Base-by-base conservation (phyloP, 78 protist species). In the Parvularia atlantis region DNA sequence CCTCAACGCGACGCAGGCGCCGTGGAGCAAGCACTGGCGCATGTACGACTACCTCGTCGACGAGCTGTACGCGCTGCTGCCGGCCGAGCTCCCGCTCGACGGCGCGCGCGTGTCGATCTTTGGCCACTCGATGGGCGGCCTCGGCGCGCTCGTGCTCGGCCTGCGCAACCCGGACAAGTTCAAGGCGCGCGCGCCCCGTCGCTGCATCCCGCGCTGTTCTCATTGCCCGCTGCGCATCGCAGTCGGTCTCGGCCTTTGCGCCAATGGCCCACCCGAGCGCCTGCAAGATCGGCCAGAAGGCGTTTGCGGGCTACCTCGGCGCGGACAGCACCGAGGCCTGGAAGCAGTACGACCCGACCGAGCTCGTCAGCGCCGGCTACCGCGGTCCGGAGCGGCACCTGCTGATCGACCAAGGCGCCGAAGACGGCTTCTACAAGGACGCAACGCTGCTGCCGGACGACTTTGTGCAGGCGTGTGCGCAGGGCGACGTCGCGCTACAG, bases 41-140 rank as follows among this genome's bases (percentile, higher is more conserved):
- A 91, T 93, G 97, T 83, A 81, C 72, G 11, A 69, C 30, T 93
- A 91, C 88, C 57, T 93, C 57, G 77, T 69, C 24, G 46, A 73
- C 10, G 97, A 93, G 72, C 86, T 93, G 28, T 89, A 59, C 2
- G 70, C 35, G 3, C 11, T 91, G 17, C 16, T 86, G n/a, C 37
- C 40, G 26, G 28, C 10, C 11, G 14, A 26, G 44, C 75, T 82
- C 52, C 33, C 28, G 16, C 62, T 54, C 33, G 64, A 59, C n/a
- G 52, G 19, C 14, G 71, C 68, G 39, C 71, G 70, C 16, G 30
- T 64, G 53, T 16, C 13, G 13, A 9, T 64, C 39, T 39, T 1
- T 13, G 84, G 82, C 39, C 82, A 68, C 65, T 77, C 88, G 46
- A 91, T 93, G 95, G 97, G 97, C 20, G 97, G 97, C 24, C 90